Base-by-base conservation (phyloP, 2,329 filamentous ascomycete genomes). In the Alternaria ethzedia region DNA sequence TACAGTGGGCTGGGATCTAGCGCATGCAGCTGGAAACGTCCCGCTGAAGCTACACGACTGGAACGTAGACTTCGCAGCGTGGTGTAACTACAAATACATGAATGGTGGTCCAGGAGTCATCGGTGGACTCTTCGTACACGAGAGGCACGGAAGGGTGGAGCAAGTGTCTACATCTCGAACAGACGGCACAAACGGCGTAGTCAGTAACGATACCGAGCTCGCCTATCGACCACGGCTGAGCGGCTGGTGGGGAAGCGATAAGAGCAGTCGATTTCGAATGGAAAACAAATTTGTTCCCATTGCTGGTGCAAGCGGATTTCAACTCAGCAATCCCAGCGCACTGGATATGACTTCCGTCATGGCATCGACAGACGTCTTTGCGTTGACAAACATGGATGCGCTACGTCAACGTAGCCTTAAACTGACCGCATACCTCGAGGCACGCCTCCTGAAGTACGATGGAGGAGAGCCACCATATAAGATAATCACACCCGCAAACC, bases 71-170 rank as follows among this genome's bases (percentile, higher is more conserved):
- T 97, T 97, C 73, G 94, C 94, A 15, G 92, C 88, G 57, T 97
- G 94, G 94, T 97, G 94, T 80, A 94, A 90, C 17, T 97, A 97
- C 85, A 97, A 97, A 82, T 97, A 97, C 82, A 87, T 97, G 78
- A 97, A 97, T 76, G 89, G 90, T 25, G 94, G 94, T 0, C 93
- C 94, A 0, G 94, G 94, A 5, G 86, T 89, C 15, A 96, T 96
- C 67, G 93, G 88, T 1, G 93, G 91, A 0, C 83, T 90, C 1
- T 97, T 94, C 69, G 91, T 97, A 9, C 93, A 97, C 78, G 88
- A 92, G 75, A 85, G 83, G 43, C 91, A 96, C 76, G 89, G 90
- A 44, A 78, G 78, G 23, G 88, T 92, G n/a, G 70, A 75, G 54
- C 21, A 64, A 44, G 58, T 57, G 3, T 17, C 65, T 26, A 15